Evolutionary conservation across 129 eudicot genomes (phyloP), one percentile per base, ranked within the genome.

Genomic region (Dittrichia graveolens): DNA sequence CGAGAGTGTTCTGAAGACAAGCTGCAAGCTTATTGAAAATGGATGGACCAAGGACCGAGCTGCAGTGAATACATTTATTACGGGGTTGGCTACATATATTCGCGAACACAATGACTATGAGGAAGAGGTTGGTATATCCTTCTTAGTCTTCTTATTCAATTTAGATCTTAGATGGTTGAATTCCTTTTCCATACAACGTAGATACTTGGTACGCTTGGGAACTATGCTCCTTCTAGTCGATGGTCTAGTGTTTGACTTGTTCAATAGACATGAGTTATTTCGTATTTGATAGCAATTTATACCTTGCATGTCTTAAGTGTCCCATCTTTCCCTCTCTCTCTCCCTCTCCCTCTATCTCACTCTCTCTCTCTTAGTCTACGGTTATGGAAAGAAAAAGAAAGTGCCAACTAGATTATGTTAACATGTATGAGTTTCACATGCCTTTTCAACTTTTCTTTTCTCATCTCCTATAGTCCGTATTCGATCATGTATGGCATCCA

Each of bases 1-100:
- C 44, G 88, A 88, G 54, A 88, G 94, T 71, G 86, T 95, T 71
- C 83, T 95, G 75, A 90, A 81, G 83, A 82, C 96, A 56, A 73
- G 97, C 75, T 86, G 99, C 82, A 95, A 95, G 83, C 83, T 91
- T 61, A 88, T 95, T 46, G 83, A 90, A 67, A 86, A 84, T 70
- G 97, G 97, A 61, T 91, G 97, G 97, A 77, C 80, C 57, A 95
- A 88, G 88, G 99, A 95, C 69, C 78, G 95, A 74, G 81, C 96
- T 35, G 94, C 97, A 3, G 83, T 95, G 72, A 96, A 95, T 78
- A 86, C 99, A 2, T 95, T 95, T 79, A 88, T 95, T 5, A 83
- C 75, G 91, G 97, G 96, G 40, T 74, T 95, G 71, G 89, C 96
- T 37, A 79, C 91, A 61, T 73, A 83, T 75, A 86, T 95, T 67